These are phyloP conservation scores for Viola odorata DNA, from an alignment of 345 rosid genomes.

Conservation along the genomic window DNA sequence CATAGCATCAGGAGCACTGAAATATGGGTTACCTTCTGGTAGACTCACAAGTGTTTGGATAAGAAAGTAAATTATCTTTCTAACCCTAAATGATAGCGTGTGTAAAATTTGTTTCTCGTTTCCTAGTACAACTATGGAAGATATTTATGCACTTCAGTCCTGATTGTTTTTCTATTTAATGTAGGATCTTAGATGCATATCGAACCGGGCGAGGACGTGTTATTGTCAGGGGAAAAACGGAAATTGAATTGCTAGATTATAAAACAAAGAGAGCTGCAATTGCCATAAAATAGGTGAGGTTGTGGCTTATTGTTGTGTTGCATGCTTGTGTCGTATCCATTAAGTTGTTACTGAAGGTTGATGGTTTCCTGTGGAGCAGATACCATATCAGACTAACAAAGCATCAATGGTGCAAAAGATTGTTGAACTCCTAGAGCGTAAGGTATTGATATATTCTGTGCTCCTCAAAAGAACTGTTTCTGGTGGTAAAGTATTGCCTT, in stretches of 20 bases:
- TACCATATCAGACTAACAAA: constrained; percentile 93
- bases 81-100: no score
- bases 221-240: constrained; percentile 78
- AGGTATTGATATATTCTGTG: constrained; percentile 40
- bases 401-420: constrained; percentile 89
- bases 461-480: no score
- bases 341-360: background rate
- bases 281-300: constrained; percentile 82
- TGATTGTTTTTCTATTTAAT: constrained; percentile 19
- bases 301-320: constrained; percentile 1
- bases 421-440: constrained; percentile 89
- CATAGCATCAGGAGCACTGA: no score
- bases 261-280: constrained; percentile 70
- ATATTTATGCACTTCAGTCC: background rate
- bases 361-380: constrained; percentile 34
- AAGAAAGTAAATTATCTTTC: no score
- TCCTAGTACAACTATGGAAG: no score
- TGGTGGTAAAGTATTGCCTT: no score
- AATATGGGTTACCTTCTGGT: no score
- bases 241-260: constrained; percentile 72
- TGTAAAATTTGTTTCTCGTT: no score
- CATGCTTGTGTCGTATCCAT: constrained; percentile 6
- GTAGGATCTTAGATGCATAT: constrained; percentile 85
- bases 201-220: constrained; percentile 88
- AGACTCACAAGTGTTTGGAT: no score